Conservation (phyloP, 495 filamentous ascomycete genomes). For the Aspergillus panamensis region DNA sequence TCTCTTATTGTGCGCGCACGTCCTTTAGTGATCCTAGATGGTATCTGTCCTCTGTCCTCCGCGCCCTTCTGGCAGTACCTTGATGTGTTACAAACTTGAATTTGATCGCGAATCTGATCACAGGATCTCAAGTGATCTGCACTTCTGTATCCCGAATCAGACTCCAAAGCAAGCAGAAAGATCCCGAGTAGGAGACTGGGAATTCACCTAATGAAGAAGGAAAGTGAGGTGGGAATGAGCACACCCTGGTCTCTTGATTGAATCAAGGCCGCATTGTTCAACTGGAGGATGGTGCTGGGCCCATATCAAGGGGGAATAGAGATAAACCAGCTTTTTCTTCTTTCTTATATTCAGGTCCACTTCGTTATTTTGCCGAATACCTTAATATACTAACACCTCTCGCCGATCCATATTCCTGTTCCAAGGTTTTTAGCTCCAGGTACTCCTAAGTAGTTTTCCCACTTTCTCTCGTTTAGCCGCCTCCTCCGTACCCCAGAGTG, state of each 20-base stretch:
- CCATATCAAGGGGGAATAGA: too few species aligned
- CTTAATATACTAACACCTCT: neutral
- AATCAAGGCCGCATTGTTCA: too few species aligned
- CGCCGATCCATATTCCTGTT: neutral
- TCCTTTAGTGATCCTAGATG: neutral
- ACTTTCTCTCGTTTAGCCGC: too few species aligned
- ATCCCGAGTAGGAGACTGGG: neutral
- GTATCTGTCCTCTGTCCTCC: neutral
- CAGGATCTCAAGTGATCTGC: constrained; percentile 1
- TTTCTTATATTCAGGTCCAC: neutral
- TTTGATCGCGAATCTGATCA: neutral
- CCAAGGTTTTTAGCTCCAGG: constrained; percentile 1
- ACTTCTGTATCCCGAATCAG: neutral
- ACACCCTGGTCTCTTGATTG: too few species aligned
- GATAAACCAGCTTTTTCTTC: neutral
- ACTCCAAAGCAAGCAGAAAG: neutral
- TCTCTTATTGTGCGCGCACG: neutral
- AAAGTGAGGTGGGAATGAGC: too few species aligned
- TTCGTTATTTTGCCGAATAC: neutral
- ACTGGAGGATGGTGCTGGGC: too few species aligned
- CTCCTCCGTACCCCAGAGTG: neutral
- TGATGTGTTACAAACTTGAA: neutral
- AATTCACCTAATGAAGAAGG: too few species aligned
- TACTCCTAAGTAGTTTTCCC: neutral
- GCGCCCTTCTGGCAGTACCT: neutral